Base-by-base conservation (phyloP, 768 basidiomycete species). In the Mycena alexandri region DNA sequence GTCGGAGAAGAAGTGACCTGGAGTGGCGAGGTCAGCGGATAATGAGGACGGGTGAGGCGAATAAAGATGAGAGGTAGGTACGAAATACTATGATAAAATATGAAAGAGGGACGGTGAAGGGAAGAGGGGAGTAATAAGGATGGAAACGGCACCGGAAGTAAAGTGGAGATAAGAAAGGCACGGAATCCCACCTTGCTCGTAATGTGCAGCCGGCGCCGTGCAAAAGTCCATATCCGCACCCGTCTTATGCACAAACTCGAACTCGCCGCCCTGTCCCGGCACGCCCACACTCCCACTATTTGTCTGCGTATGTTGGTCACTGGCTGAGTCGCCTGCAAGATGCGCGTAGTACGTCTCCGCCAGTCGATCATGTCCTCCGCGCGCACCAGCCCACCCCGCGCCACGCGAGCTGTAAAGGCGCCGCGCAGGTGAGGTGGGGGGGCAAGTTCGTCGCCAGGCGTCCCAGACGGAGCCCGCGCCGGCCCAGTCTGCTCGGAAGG, bases 1-100 rank as follows among this genome's bases (percentile, higher is more conserved):
- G 78, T 99, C 97, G 19, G 94, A 94, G 86, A 98, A 99, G 79
- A 98, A 98, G 79, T 95, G 96, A 13, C 96, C 96, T 75, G 57
- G 3, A 14, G 24, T 9, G 53, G 21, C 33, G 16, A 19, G 10
- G 34, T 57, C 6, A 22, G 36, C 11, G 9, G 14, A 11, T 11
- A n/a, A 9, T 11, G 38, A 11, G 38, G 38, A 38, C 10, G 4
- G n/a, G 10, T 9, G 38, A 38, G 29, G 6, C 29, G 29, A 29
- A 29, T 29, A 6, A 29, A 29, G 29, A 29, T 29, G 29, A 29
- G 29, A 29, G 29, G 29, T 29, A 29, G 29, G 29, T 6, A 29
- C 29, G 29, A n/a, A n/a, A n/a, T n/a, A n/a, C n/a, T n/a, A n/a
- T n/a, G n/a, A 29, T 29, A 29, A 29, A 6, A 29, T 29, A 29